Base-by-base conservation (phyloP, 257 asterid genomes). In the Primulina tabacum region DNA sequence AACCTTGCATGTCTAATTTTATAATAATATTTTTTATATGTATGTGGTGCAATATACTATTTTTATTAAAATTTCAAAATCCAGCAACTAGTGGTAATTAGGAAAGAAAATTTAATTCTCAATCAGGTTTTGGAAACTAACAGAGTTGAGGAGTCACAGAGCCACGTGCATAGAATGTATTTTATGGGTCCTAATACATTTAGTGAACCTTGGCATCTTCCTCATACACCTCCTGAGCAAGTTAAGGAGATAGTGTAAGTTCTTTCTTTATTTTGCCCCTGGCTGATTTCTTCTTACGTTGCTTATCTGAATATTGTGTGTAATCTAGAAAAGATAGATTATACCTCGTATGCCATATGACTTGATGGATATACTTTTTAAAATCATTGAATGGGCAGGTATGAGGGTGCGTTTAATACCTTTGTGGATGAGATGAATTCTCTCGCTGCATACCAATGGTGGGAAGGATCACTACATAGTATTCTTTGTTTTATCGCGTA, bases 121-220 rank as follows among this genome's bases (percentile, higher is more conserved):
- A 55, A 80, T 72, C 95, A 94, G 99, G 99, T 94, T 64, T 55
- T 94, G 89, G 99, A 94, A 83, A 94, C 98, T 63, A 92, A 92
- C 83, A 88, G 99, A 84, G 97, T 85, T 71, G 99, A 89, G 86
- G 99, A 94, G 80, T 94, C 98, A n/a, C 97, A 92, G 80, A 92
- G 90, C 77, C 99, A 94, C 40, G 96, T 94, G 73, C 97, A 94
- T 77, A 94, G 99, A 85, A 88, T 94, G 97, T 89, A 89, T 72
- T 94, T 94, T 72, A 78, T 85, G 78, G 97, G 99, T 78, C 90
- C 96, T 64, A 94, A 92, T 78, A 91, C 97, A 32, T 94, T 94
- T 81, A 85, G 96, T 73, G 90, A 89, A 60, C 99, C 99, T 73
- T 94, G 99, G 99, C 90, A 94, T 83, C 96, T 94, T 74, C 96